phyloP scores from a whole-genome alignment of 768 basidiomycete genomes.

The Suillus bovinus region DNA sequence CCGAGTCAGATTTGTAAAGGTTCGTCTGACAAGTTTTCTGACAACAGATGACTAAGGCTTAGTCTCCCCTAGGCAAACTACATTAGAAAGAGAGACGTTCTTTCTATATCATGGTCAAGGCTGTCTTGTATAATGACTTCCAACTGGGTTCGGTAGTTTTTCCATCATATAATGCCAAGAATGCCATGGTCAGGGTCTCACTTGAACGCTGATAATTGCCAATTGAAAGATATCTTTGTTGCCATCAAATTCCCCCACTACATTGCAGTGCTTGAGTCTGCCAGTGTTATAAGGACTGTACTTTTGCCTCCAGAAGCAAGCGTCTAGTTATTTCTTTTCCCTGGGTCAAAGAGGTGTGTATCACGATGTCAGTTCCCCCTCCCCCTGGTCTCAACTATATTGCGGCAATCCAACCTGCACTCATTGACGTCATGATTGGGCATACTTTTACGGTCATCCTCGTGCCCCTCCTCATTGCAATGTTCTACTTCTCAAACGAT shows the following conservation, averaged over 20 bases:
- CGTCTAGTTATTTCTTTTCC: neutral
- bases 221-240: neutral
- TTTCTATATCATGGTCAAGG: neutral
- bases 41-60: neutral
- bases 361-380: neutral
- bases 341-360: neutral
- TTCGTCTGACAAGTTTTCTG: neutral
- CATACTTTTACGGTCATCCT: slow-evolving; percentile 33
- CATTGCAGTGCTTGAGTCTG: neutral
- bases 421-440: slow-evolving; percentile 29
- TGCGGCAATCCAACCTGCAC: slow-evolving; percentile 20
- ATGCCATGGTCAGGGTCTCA: neutral
- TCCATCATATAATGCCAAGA: neutral
- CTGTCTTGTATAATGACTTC: neutral
- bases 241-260: neutral
- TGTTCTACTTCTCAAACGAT: slow-evolving; percentile 32
- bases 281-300: neutral
- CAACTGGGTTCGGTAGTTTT: neutral
- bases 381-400: slow-evolving; percentile 2
- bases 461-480: slow-evolving; percentile 30
- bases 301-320: neutral
- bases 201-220: neutral
- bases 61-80: neutral
- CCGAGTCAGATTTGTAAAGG: neutral
- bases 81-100: neutral